A percentile compares a stretch with the other conserved stretches of the same genome.
Conservation (phyloP, 2,329 filamentous ascomycete genomes). For the Pestalotiopsis sp. region DNA sequence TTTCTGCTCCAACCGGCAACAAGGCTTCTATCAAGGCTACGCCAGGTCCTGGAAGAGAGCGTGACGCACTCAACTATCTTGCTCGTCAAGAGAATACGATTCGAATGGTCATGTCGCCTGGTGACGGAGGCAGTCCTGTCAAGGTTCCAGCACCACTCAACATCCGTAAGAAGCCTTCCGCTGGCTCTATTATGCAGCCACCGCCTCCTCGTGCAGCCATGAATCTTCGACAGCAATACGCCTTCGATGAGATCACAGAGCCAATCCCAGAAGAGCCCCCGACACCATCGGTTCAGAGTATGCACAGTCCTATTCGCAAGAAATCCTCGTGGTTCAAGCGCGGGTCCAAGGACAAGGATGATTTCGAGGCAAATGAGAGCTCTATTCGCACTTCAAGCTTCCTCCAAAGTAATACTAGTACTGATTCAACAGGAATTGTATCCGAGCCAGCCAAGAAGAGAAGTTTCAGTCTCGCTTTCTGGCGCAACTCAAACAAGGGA, state of each 20-base stretch:
- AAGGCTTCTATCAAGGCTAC: conserved; percentile 24
- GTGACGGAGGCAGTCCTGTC: conserved; percentile 32
- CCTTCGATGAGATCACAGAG: conserved; percentile 21
- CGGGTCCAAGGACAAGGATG: conserved; percentile 40
- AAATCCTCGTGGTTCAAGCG: conserved; percentile 56
- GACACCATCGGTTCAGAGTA: conserved; percentile 20
- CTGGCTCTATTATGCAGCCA: conserved; percentile 17
- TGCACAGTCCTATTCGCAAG: conserved; percentile 41
- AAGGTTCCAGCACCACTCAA: conserved; percentile 42
- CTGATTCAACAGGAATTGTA: conserved; percentile 21
- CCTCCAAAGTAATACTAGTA: conserved; percentile 22
- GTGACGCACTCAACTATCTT: conserved; percentile 46
- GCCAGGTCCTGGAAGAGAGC: conserved; percentile 27
- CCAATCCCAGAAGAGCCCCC: conserved; percentile 20
- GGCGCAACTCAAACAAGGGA: conserved; percentile 48
- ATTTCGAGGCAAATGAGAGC: conserved; percentile 17
- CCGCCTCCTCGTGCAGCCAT: conserved; percentile 17
- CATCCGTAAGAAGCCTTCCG: conserved; percentile 40
- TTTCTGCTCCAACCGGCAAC: conserved; percentile 43
- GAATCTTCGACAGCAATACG: conserved; percentile 29
- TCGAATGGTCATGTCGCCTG: conserved; percentile 55
- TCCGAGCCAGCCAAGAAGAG: conserved; percentile 44
- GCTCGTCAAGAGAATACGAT: conserved; percentile 54
- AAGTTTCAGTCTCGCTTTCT: conserved; percentile 56
- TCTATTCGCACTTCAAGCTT: conserved; percentile 20